A percentile compares a stretch with the other conserved stretches of the same genome.
phyloP scores from a whole-genome alignment of 805 yeast genomes.

The Kluyveromyces siamensis region DNA sequence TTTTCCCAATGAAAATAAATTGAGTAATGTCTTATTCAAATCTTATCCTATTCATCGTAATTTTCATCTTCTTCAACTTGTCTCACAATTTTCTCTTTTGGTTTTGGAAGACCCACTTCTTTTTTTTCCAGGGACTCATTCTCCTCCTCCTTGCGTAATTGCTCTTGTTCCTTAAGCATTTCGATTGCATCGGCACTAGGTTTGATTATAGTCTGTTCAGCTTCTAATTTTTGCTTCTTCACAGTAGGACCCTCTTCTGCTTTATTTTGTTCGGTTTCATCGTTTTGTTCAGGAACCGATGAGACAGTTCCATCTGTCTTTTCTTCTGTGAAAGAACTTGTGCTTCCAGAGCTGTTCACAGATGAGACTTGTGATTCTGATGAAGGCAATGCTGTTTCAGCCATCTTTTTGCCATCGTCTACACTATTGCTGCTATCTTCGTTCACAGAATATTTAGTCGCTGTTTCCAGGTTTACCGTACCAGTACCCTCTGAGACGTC shows the following conservation, averaged over 20 bases:
- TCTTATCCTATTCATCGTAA: constrained; percentile 32
- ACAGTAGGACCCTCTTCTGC: background rate
- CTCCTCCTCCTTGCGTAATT: constrained; percentile 30
- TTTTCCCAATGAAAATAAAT: background rate
- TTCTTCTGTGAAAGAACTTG: background rate
- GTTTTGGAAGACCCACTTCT: constrained; percentile 3
- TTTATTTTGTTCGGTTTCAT: background rate
- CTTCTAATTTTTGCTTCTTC: background rate
- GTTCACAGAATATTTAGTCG: background rate
- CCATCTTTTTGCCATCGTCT: no score
- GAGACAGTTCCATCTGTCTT: background rate
- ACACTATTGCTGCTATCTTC: no score
- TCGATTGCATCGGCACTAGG: constrained; percentile 32
- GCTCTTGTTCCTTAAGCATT: constrained; percentile 33
- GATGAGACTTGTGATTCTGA: background rate
- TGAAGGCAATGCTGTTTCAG: no score
- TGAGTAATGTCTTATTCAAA: background rate
- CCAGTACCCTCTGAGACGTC: no score
- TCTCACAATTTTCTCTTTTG: constrained; percentile 26
- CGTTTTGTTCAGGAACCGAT: background rate
- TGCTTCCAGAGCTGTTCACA: constrained; percentile 4
- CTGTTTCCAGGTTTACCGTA: background rate
- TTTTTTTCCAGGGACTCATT: constrained; percentile 13
- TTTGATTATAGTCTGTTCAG: constrained; percentile 18
- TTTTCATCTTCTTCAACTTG: constrained; percentile 37